Evolutionary conservation across 345 rosid species (phyloP), one percentile per base, ranked within the genome.

Genomic region (Sisymbrium altissimum): DNA sequence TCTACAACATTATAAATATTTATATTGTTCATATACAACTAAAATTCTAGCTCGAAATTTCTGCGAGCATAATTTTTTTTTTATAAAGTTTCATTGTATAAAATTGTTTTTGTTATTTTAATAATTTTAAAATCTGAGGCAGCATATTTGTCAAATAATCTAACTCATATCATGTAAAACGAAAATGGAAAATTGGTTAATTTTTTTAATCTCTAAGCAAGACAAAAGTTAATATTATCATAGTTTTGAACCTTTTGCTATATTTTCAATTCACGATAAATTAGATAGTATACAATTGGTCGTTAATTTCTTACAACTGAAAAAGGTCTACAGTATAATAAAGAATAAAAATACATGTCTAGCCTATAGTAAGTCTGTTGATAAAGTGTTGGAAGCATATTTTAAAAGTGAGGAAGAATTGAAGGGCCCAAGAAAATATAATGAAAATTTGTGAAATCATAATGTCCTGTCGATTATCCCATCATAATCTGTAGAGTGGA

Each of bases 401-500:
- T 55, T 63, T 8, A 68, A 75, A 68, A 68, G 64, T 40, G 40
- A 32, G 6, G 30, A 75, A 75, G 70, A 68, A 39, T 39, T 75
- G 64, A 54, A 69, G 75, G 74, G 70, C 75, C 74, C 75, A 49
- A 67, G 52, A 67, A 66, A 71, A 46, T 43, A 55, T 54, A 70
- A 70, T 70, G 76, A 70, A 58, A 76, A 25, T 21, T 43, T 59
- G 79, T 49, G 70, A 69, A 32, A 53, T 76, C 64, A 75, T 68
- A 69, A 64, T 62, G 70, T 68, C 66, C 3, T 62, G 75, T 69
- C 75, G 65, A 76, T 53, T 62, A 68, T 44, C 41, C 59, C 65
- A 76, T 76, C 75, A 76, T 76, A 76, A 69, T 69, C 50, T 69
- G 15, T 54, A 54, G 74, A 77, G 77, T 69, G 71, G 75, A 71